These are phyloP conservation scores for Leptosphaerulina australis DNA, from an alignment of 2,329 filamentous ascomycete genomes.

Conservation along the genomic window DNA sequence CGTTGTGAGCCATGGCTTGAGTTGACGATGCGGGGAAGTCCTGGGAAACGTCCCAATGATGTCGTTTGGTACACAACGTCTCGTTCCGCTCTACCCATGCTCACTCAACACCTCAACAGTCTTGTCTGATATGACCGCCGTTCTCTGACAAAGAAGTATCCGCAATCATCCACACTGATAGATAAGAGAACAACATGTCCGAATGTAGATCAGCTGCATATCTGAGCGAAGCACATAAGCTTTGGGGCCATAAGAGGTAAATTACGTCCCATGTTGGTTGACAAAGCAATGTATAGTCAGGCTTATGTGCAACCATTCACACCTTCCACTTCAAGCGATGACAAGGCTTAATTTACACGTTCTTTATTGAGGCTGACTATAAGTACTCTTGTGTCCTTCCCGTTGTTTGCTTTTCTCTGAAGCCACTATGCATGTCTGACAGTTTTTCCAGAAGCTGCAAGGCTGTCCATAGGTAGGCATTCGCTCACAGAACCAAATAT, in stretches of 20 bases:
- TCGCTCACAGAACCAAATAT: not conserved
- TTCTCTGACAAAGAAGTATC: not conserved
- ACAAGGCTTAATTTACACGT: not conserved
- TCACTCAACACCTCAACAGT: constrained; percentile 13
- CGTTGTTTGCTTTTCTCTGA: not conserved
- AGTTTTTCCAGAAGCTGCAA: not conserved
- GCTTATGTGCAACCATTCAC: not conserved
- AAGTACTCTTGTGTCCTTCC: not conserved
- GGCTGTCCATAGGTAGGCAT: not conserved
- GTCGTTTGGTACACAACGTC: constrained; percentile 19
- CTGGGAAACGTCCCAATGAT: constrained; percentile 28
- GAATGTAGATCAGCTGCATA: not conserved
- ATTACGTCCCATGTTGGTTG: not conserved
- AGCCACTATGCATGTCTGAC: not conserved
- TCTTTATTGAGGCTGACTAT: not conserved
- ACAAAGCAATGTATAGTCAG: not conserved
- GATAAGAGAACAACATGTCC: not conserved
- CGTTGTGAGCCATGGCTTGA: constrained; percentile 1
- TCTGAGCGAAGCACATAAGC: not conserved
- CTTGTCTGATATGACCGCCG: not conserved
- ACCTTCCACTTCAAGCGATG: not conserved
- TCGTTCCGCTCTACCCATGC: constrained; percentile 8
- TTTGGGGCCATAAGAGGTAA: not conserved
- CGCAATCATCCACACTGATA: not conserved
- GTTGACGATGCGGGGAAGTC: constrained; percentile 14